Base-by-base conservation (phyloP, 106 monocot species). In the Phalaenopsis aphrodite region DNA sequence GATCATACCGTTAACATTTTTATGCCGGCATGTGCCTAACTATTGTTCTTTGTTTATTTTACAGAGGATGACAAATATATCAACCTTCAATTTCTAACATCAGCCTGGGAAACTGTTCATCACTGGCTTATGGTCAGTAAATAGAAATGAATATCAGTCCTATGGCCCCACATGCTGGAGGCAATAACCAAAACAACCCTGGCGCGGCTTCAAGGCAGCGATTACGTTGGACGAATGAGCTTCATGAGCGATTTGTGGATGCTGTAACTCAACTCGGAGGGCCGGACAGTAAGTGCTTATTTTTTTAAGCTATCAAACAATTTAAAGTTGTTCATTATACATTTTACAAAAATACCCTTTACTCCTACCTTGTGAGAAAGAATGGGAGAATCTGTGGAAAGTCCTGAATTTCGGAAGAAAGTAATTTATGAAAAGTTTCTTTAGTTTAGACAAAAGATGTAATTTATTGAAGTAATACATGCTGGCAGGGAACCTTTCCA, bases 221-320 rank as follows among this genome's bases (percentile, higher is more conserved):
- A 6, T 84, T 90, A 57, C 67, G 90, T 45, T 90, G 90, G 90
- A 90, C 85, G 49, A 75, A 90, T 84, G 90, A 90, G 17, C 88
- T 90, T 69, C 90, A 90, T 82, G 90, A 88, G 36, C 88, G 90
- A 67, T 90, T 90, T 86, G 90, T 90, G 49, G 90, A 90, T 84
- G 87, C 90, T 52, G 87, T 90, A 21, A 79, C 86, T 10, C 90
- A 90, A 79, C 86, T 90, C 69, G 90, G 90, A 41, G 90, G 90
- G 30, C 88, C 90, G 55, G 90, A 90, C 21, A 86, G 90, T 90
- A 55, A 84, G 90, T 90, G 8, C 17, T 81, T 41, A 48, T 74
- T 14, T 36, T 74, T 74, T 42, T 39, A 74, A 74, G 18, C 74
- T 74, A 11, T n/a, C 41, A 0, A 43, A 15, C n/a, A 14, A 61